A percentile compares a stretch with the other conserved stretches of the same genome.
Evolutionary conservation across 176 grass and related monocot genomes (phyloP).

Genomic region (Eremochloa ophiuroides): DNA sequence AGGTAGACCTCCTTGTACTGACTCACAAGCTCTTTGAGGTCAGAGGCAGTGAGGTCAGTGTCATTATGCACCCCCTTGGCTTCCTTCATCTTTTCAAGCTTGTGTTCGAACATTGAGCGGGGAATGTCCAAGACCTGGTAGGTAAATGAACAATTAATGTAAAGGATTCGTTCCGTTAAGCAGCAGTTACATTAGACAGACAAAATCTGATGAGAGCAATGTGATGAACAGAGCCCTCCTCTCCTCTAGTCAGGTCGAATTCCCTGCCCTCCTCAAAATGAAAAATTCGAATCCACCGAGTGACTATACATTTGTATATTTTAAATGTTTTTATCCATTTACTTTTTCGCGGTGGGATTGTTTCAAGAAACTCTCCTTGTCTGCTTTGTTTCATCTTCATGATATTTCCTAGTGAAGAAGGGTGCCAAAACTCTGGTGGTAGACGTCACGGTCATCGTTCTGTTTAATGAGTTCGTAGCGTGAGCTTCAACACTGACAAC

Average conservation of each 20-base stretch:
- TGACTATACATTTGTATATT: too few species aligned
- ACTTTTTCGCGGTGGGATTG: too few species aligned
- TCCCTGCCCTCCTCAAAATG: too few species aligned
- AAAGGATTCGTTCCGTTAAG: neutral
- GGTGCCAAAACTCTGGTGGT: too few species aligned
- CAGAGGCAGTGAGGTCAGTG: conserved; percentile 63
- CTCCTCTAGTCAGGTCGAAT: too few species aligned
- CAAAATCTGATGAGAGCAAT: neutral
- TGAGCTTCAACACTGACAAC: neutral
- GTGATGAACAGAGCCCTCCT: too few species aligned
- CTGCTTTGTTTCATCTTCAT: too few species aligned
- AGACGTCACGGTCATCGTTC: neutral
- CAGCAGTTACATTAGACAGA: neutral
- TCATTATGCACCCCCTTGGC: conserved; percentile 55
- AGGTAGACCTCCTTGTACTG: conserved; percentile 89
- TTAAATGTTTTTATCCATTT: too few species aligned
- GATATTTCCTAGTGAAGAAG: too few species aligned
- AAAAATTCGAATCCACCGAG: too few species aligned
- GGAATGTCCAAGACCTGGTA: conserved; percentile 81
- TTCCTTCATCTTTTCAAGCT: conserved; percentile 75
- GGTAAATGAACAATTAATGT: neutral
- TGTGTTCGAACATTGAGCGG: conserved; percentile 70
- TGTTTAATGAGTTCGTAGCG: too few species aligned
- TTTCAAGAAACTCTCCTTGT: too few species aligned
- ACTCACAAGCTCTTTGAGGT: conserved; percentile 75